Base-by-base conservation (phyloP, 768 basidiomycete genomes). In the Kwoniella botswanensis region DNA sequence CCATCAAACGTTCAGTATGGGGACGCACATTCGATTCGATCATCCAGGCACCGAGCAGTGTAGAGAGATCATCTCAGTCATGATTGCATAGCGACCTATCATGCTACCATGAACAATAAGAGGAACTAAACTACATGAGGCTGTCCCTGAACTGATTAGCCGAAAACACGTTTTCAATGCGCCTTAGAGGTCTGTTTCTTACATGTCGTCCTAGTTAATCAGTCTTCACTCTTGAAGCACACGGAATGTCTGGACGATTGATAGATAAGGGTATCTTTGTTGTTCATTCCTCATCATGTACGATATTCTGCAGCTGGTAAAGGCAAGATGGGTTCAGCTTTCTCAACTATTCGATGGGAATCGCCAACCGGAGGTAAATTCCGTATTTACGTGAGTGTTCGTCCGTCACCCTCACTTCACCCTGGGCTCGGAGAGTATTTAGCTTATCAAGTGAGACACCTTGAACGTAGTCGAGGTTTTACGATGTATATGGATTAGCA, bases 401-500 rank as follows among this genome's bases (percentile, higher is more conserved):
- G 35, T 17, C 3, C 21, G 35, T 17, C 3, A 35, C 17, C 62
- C 46, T 35, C 50, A 24, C n/a, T 63, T 52, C 46, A 21, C 26
- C 21, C 57, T 41, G 22, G 4, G 5, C 2, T 17, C n/a, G 15
- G 54, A 55, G 54, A 59, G 55, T n/a, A 63, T 12, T 63, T 44
- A 63, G n/a, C 61, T 44, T 52, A 63, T 63, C 46, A n/a, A n/a
- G 18, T 63, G 11, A 26, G 15, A 57, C 44, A 35, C 35, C 56
- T 60, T 21, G 12, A 7, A 24, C 24, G 7, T 63, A 67, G 65
- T 67, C 65, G 12, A 41, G 65, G 9, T 67, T 67, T 22, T 67
- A 67, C 57, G 65, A 67, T 60, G 56, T 67, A 11, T 67, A 67
- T 46, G 65, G 56, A 43, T 67, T 58, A 26, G 56, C 13, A n/a